Base-by-base conservation (phyloP, 83 land plant genomes). In the Diphasiastrum complanatum region DNA sequence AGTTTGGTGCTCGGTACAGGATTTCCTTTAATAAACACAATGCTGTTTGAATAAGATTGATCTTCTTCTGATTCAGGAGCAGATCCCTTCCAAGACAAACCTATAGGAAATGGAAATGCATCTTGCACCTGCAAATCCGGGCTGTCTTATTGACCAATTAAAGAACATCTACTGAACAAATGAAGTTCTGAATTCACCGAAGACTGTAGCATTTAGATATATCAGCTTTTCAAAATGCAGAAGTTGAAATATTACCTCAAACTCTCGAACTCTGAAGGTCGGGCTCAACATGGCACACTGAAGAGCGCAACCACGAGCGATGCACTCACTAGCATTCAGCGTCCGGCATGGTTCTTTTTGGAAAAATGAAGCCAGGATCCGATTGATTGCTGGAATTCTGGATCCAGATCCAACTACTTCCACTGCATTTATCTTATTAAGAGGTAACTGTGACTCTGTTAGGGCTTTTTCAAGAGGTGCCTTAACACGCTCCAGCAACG, bases 281-380 rank as follows among this genome's bases (percentile, higher is more conserved):
- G 96, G 96, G 63, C 96, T 90, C 5, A 90, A 72, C 68, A 90
- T 90, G 18, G 96, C 96, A 74, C 96, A 86, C 43, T 90, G 82
- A 1, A 90, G 73, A 1, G 96, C 93, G 69, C 82, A 77, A 0
- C 96, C 96, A 18, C 81, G 78, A 24, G 92, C 85, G 47, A 90
- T 78, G 67, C 85, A 85, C 58, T 88, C 95, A 62, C 95, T 88
- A 1, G 95, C 95, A 71, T 88, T 88, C 86, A 88, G 72, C 40
- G 95, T 85, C 1, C 95, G 76, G 54, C 86, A 74, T 19, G 91
- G 91, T 64, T 88, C 95, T 71, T 78, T 88, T n/a, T 67, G 69
- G 45, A 88, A 88, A 28, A 81, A 68, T 24, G 76, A 73, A 1
- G 82, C 74, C 43, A 88, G 41, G 22, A 82, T 79, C 62, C 64